Evolutionary conservation across 352 stramenopile species (phyloP).

Genomic region (Saprolegnia parasitica): DNA sequence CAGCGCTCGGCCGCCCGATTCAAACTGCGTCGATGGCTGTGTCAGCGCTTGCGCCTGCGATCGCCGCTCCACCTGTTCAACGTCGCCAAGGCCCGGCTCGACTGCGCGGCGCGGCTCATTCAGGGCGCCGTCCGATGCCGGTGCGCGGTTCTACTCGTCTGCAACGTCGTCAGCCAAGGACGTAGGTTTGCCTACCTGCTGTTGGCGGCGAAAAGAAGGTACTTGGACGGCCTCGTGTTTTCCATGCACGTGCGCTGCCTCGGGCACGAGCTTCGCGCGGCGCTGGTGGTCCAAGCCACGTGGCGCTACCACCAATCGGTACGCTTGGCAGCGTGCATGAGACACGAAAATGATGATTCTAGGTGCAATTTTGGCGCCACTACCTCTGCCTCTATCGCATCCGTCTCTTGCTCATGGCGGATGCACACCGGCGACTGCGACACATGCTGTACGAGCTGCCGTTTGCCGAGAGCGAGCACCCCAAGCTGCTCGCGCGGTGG

Average conservation of each 20-base stretch:
- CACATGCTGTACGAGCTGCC: background rate
- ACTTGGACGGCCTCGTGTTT: conserved; percentile 9
- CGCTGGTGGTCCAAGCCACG: conserved; percentile 7
- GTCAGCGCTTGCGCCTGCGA: background rate
- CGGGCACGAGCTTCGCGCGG: background rate
- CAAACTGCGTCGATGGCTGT: background rate
- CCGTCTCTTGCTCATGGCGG: background rate
- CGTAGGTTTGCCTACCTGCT: conserved; percentile 15
- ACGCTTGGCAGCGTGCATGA: no score
- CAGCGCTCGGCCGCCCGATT: background rate
- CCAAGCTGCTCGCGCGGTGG: conserved; percentile 1
- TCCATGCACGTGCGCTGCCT: background rate
- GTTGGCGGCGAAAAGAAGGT: conserved; percentile 11
- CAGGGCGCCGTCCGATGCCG: conserved; percentile 10
- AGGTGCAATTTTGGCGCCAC: conserved; percentile 5
- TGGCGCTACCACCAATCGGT: conserved; percentile 12
- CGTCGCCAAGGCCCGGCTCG: background rate
- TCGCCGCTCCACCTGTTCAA: background rate
- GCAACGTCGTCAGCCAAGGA: background rate
- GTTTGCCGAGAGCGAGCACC: background rate
- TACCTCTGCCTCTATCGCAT: conserved; percentile 8
- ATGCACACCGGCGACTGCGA: background rate
- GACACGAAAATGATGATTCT: background rate
- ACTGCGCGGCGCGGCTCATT: conserved; percentile 17
- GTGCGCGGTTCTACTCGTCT: background rate